A percentile compares a stretch with the other conserved stretches of the same genome.
These are phyloP conservation scores for Botrytis paeoniae DNA, from an alignment of 2,329 filamentous ascomycete genomes.

Conservation along the genomic window DNA sequence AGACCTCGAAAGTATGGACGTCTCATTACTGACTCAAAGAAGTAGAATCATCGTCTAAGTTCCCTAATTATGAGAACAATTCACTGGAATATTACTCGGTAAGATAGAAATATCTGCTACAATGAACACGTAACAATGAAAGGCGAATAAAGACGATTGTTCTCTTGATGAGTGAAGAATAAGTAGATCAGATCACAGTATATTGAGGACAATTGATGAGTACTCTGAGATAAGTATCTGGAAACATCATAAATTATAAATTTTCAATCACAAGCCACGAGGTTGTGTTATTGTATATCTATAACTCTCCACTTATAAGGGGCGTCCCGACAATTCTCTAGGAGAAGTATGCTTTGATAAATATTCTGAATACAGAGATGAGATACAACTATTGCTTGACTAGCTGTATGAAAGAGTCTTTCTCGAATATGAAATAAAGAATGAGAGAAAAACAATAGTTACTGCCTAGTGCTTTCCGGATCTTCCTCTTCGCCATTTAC, in stretches of 20 bases:
- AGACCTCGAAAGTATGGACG: no score
- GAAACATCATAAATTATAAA: accelerated
- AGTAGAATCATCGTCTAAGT: not conserved
- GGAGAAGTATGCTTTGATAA: not conserved
- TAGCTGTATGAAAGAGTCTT: not conserved
- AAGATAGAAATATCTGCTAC: not conserved
- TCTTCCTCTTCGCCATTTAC: not conserved
- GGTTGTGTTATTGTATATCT: not conserved
- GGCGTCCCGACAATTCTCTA: not conserved
- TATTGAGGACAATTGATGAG: not conserved
- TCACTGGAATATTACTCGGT: not conserved
- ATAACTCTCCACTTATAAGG: not conserved
- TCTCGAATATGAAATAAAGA: not conserved
- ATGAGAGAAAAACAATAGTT: not conserved
- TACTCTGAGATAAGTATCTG: not conserved
- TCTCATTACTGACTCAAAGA: not conserved
- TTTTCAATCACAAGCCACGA: not conserved
- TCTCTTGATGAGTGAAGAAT: not conserved
- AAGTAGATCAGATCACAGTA: not conserved
- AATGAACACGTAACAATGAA: not conserved
- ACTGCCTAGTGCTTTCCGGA: no score
- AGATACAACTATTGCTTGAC: not conserved
- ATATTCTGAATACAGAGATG: not conserved
- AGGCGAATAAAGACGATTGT: not conserved
- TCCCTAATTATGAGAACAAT: not conserved